Percentiles rank a stretch among this genome's conserved stretches.
Evolutionary conservation across 495 filamentous ascomycete genomes (phyloP).

Genomic region (Aspergillus bridgeri): DNA sequence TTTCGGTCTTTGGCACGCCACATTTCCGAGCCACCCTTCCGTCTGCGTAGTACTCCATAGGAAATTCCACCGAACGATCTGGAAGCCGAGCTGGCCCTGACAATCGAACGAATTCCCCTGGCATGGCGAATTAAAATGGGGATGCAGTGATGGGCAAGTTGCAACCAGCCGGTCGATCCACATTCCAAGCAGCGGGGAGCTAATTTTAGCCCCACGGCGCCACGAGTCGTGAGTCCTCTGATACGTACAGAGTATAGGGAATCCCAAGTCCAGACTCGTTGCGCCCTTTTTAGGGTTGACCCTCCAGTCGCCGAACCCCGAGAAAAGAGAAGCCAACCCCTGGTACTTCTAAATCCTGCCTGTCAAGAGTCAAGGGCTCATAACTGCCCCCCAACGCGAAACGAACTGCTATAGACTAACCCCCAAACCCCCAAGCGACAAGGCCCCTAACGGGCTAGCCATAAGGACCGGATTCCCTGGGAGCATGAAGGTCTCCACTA

Average conservation of each 20-base stretch:
- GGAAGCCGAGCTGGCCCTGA: neutral
- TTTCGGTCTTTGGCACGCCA: too few species aligned
- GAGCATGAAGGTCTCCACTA: neutral
- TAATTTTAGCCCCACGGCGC: neutral
- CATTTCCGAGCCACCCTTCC: too few species aligned
- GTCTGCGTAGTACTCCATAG: neutral
- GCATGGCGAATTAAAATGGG: too few species aligned
- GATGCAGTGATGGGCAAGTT: too few species aligned
- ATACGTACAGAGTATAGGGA: too few species aligned
- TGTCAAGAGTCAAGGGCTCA: too few species aligned
- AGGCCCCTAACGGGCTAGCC: neutral
- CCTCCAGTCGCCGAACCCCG: neutral
- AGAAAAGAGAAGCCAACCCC: neutral
- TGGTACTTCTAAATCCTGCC: neutral
- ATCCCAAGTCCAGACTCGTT: neutral
- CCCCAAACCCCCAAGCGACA: neutral
- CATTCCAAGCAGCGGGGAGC: neutral
- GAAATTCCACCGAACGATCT: neutral
- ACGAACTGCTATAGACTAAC: neutral
- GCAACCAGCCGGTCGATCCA: neutral
- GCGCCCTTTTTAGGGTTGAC: neutral
- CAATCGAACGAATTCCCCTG: too few species aligned
- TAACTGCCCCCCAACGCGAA: neutral
- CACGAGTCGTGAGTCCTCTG: neutral
- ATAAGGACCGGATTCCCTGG: neutral